Percentiles rank a stretch among this genome's conserved stretches.
These are phyloP conservation scores for Neonectria sp. DNA, from an alignment of 2,329 filamentous ascomycete species.

Conservation along the genomic window DNA sequence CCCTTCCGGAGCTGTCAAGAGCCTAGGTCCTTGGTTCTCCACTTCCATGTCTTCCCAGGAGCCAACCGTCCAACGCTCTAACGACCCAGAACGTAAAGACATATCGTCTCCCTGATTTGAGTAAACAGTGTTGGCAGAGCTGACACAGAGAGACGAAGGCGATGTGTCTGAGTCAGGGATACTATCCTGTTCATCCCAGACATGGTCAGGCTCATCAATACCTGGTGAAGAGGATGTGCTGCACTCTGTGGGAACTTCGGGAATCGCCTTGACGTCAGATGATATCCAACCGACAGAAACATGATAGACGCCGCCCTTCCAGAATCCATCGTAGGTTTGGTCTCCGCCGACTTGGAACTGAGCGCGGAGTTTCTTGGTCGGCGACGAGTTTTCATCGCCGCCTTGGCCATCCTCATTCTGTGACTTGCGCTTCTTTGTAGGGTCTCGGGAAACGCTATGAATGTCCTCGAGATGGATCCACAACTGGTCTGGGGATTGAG, in stretches of 20 bases:
- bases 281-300: background rate
- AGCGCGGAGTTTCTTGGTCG: background rate
- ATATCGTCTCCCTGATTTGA: background rate
- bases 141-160: background rate
- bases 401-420: background rate
- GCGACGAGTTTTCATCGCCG: background rate
- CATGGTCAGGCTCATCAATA: background rate
- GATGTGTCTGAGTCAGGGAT: background rate
- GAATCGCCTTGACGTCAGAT: background rate
- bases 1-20: background rate
- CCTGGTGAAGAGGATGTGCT: background rate
- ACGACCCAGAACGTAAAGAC: background rate
- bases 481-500: background rate
- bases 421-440: conserved; percentile 2
- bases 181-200: background rate
- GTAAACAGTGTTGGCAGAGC: background rate
- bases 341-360: background rate
- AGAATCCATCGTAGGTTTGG: background rate
- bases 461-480: background rate
- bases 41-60: background rate
- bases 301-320: background rate
- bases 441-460: background rate
- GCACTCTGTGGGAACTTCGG: background rate
- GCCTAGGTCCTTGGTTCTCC: background rate
- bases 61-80: background rate